Evolutionary conservation across 495 filamentous ascomycete species (phyloP), one percentile per base, ranked within the genome.

Genomic region (Penicillium dipodomyicola): DNA sequence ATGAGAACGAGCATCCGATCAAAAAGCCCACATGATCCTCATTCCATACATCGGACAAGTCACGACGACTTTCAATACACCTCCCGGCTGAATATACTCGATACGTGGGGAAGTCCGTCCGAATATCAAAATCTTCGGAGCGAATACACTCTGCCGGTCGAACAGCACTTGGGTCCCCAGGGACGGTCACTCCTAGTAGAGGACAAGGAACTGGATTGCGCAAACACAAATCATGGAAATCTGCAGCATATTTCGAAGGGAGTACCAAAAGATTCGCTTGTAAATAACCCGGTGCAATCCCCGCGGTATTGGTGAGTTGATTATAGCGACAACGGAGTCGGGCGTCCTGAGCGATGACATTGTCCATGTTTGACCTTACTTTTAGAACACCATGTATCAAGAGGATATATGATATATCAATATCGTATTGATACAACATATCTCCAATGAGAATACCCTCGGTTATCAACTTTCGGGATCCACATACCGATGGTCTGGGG

Each of bases 181-280:
- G 57, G 1, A 25, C 39, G 5, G 64, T 67, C 22, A 73, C 64
- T 48, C 72, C 79, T 22, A 85, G 65, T 3, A 86, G 65, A 0
- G 81, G 83, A 58, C 83, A 84, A 2, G 81, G 73, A n/a, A 84
- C 79, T 6, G 80, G 79, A 57, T 83, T 85, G 49, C 82, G 71
- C 2, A 68, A 67, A 61, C 81, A 85, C 27, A 84, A 76, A 30
- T 72, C 52, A 15, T 74, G 70, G 58, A 85, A 86, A 53, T 82
- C 76, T 7, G 60, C 9, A 30, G 80, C 80, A 62, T 84, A 77
- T 44, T 63, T 64, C 5, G 68, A 67, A 0, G 80, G 82, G 10
- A 85, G 70, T 5, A 84, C 72, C 29, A 86, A 70, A 6, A 85
- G 70, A 58, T 85, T 85, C 11, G 81, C 82, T 70, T 84, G 81